These are phyloP conservation scores for Lactarius evosmus DNA, from an alignment of 768 basidiomycete species.

Conservation along the genomic window DNA sequence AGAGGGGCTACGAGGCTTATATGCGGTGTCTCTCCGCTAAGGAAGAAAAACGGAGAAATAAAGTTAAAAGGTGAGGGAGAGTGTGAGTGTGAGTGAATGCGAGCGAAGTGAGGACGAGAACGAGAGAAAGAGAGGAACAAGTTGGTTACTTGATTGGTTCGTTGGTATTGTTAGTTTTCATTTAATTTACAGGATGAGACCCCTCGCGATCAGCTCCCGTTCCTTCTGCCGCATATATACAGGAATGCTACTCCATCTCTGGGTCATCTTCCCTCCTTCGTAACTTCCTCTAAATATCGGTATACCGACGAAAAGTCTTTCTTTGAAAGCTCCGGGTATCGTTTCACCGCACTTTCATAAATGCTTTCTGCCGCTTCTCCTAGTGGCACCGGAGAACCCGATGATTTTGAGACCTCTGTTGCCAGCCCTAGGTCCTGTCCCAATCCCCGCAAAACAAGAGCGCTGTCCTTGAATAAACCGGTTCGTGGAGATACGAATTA, in stretches of 20 bases:
- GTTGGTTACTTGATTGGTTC: slow-evolving; percentile 29
- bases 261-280: slow-evolving; percentile 19
- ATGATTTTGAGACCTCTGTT: slow-evolving; percentile 52
- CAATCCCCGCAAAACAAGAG: slow-evolving; percentile 14
- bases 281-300: slow-evolving; percentile 47
- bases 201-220: no score
- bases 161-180: background rate
- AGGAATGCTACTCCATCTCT: background rate
- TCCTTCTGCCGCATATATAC: background rate
- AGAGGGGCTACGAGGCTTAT: slow-evolving; percentile 29
- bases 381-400: slow-evolving; percentile 55
- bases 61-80: background rate
- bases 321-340: slow-evolving; percentile 55
- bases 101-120: slow-evolving; percentile 12
- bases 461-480: slow-evolving; percentile 10
- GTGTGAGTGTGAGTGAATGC: slow-evolving; percentile 18
- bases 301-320: slow-evolving; percentile 87
- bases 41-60: background rate
- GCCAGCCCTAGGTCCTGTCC: slow-evolving; percentile 83
- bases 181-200: background rate
- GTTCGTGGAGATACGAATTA: background rate
- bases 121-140: background rate
- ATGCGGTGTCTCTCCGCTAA: background rate
- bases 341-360: slow-evolving; percentile 54
- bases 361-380: slow-evolving; percentile 61